These are phyloP conservation scores for Tylopilus orsonianus DNA, from an alignment of 1,284 basidiomycete genomes.

Conservation along the genomic window DNA sequence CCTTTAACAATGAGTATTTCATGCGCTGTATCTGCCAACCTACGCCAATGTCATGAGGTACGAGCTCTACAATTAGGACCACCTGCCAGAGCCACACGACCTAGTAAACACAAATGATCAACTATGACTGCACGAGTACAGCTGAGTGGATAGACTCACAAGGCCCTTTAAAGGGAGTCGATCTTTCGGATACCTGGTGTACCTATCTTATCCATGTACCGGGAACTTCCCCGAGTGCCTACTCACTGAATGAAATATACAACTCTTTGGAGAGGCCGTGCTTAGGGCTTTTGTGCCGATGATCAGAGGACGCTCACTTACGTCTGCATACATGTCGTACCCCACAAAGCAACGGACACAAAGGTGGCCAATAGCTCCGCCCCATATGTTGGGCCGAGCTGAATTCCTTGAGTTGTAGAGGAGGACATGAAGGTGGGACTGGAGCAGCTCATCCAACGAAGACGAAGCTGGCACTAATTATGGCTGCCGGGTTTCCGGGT, in stretches of 20 bases:
- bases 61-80: not conserved
- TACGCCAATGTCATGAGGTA: not conserved
- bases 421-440: constrained; percentile 2
- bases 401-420: not conserved
- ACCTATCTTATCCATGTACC: not conserved
- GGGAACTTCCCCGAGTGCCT: not conserved
- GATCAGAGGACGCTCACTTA: not conserved
- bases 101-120: not conserved
- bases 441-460: not conserved
- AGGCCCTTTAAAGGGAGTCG: not conserved
- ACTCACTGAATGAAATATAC: constrained; percentile 7
- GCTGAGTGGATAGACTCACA: not conserved
- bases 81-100: constrained; percentile 3
- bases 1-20: constrained; percentile 4
- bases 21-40: constrained; percentile 2
- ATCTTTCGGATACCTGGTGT: constrained; percentile 3
- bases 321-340: constrained; percentile 16
- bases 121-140: not conserved
- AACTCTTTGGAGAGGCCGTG: not conserved
- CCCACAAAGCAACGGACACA: constrained; percentile 13
- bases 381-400: constrained; percentile 6
- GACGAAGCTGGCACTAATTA: not conserved
- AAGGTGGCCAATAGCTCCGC: constrained; percentile 13
- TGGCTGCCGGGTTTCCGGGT: too few species aligned
- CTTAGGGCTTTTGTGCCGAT: not conserved